Evolutionary conservation across 2,329 filamentous ascomycete genomes (phyloP).

Genomic region (Xylaria multiplex): DNA sequence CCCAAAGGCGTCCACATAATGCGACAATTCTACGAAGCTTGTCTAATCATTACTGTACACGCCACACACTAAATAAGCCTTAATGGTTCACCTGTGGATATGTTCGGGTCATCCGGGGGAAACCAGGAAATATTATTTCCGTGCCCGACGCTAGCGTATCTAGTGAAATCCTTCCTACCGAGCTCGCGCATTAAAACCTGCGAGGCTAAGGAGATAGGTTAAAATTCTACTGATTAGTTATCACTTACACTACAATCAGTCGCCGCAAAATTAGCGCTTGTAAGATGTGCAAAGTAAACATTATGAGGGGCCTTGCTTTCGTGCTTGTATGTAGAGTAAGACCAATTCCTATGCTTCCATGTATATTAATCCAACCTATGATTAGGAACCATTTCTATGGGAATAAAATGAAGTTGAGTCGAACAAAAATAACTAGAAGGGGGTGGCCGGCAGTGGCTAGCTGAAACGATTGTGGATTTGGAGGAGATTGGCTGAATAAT

Average conservation of each 20-base stretch:
- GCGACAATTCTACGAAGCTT: not conserved
- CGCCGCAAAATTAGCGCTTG: not conserved
- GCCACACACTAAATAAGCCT: slow-evolving; percentile 19
- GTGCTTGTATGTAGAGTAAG: no score
- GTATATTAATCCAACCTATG: no score
- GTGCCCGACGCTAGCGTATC: slow-evolving; percentile 7
- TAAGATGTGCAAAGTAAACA: no score
- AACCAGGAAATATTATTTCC: slow-evolving; percentile 19
- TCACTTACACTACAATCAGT: not conserved
- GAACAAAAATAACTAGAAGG: no score
- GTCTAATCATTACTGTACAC: slow-evolving; percentile 26
- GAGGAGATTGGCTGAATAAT: no score
- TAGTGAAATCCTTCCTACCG: not conserved
- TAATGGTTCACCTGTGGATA: slow-evolving; percentile 5
- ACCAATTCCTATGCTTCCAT: no score
- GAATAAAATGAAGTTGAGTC: no score
- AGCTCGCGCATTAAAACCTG: not conserved
- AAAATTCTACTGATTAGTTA: not conserved
- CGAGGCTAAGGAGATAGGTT: slow-evolving; percentile 6
- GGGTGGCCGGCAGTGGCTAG: no score
- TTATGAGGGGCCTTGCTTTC: no score
- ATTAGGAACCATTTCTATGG: no score
- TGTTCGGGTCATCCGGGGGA: slow-evolving; percentile 29
- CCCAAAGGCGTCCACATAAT: not conserved
- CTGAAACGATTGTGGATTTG: no score